phyloP scores from a whole-genome alignment of 257 asterid genomes.

The Galeopsis tetrahit region DNA sequence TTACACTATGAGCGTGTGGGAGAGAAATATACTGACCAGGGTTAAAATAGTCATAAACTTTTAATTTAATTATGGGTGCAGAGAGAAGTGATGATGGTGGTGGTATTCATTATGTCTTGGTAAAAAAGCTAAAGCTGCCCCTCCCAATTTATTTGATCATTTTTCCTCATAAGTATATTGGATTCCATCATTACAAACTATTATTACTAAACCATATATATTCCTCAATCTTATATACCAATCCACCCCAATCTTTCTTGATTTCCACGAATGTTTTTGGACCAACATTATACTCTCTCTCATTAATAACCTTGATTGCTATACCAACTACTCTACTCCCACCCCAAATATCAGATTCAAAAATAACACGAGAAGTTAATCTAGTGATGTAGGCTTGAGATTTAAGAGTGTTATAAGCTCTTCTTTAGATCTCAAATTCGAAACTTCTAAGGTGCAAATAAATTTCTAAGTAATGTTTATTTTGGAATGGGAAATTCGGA shows the following conservation, averaged over 20 bases:
- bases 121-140: slow-evolving; percentile 48
- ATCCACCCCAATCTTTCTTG: slow-evolving; percentile 44
- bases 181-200: slow-evolving; percentile 50
- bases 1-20: background rate
- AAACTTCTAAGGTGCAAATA: too few relatives aligned
- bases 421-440: too few relatives aligned
- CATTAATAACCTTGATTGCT: background rate
- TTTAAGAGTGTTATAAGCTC: too few relatives aligned
- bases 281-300: background rate
- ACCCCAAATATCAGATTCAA: too few relatives aligned
- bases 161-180: slow-evolving; percentile 28
- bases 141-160: slow-evolving; percentile 26
- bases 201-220: slow-evolving; percentile 6
- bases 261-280: slow-evolving; percentile 36
- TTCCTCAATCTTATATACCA: slow-evolving; percentile 45
- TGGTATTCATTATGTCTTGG: slow-evolving; percentile 56
- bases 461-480: too few relatives aligned
- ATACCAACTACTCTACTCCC: background rate
- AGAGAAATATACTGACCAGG: background rate
- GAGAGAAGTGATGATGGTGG: slow-evolving; percentile 27
- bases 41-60: slow-evolving; percentile 1
- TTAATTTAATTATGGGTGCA: background rate
- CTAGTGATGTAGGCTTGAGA: too few relatives aligned
- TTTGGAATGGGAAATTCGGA: too few relatives aligned
- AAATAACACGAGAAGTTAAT: too few relatives aligned